phyloP scores from a whole-genome alignment of 345 rosid genomes.

The Physaria fendleri region DNA sequence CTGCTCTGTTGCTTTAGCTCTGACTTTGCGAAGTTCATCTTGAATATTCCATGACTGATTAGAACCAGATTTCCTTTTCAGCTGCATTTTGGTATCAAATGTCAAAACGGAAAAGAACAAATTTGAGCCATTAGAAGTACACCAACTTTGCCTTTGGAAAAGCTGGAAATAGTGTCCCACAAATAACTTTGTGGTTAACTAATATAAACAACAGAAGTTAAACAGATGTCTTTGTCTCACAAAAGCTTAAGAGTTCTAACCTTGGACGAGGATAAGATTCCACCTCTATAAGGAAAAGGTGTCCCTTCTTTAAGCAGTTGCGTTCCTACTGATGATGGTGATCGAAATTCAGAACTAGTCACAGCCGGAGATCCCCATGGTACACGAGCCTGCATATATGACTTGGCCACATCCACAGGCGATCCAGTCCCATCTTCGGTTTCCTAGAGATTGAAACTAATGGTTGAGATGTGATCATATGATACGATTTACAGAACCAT shows the following conservation, averaged over 20 bases:
- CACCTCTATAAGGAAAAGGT: slow-evolving; percentile 39
- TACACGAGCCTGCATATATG: slow-evolving; percentile 64
- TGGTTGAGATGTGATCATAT: slow-evolving; percentile 7
- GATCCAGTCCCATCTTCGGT: slow-evolving; percentile 55
- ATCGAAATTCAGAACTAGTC: slow-evolving; percentile 46
- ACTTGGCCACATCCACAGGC: slow-evolving; percentile 77
- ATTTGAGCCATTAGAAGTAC: not conserved
- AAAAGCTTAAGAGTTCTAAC: slow-evolving; percentile 25
- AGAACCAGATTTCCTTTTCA: slow-evolving; percentile 43
- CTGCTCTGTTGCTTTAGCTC: slow-evolving; percentile 83
- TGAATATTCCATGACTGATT: slow-evolving; percentile 69
- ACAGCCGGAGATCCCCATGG: slow-evolving; percentile 68
- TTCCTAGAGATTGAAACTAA: slow-evolving; percentile 31
- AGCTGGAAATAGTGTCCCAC: slow-evolving; percentile 1
- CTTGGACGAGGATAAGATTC: slow-evolving; percentile 47
- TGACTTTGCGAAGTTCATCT: slow-evolving; percentile 83
- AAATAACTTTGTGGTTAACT: slow-evolving; percentile 5
- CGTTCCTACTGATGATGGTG: slow-evolving; percentile 37
- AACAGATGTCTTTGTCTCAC: not conserved
- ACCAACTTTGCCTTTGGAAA: slow-evolving; percentile 2
- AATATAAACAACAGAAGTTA: not conserved
- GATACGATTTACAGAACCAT: no score
- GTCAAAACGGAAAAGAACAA: not conserved
- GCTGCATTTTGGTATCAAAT: slow-evolving; percentile 43
- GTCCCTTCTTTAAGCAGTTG: no score